Evolutionary conservation across 129 eudicot species (phyloP).

Genomic region (Flaveria sonorensis): DNA sequence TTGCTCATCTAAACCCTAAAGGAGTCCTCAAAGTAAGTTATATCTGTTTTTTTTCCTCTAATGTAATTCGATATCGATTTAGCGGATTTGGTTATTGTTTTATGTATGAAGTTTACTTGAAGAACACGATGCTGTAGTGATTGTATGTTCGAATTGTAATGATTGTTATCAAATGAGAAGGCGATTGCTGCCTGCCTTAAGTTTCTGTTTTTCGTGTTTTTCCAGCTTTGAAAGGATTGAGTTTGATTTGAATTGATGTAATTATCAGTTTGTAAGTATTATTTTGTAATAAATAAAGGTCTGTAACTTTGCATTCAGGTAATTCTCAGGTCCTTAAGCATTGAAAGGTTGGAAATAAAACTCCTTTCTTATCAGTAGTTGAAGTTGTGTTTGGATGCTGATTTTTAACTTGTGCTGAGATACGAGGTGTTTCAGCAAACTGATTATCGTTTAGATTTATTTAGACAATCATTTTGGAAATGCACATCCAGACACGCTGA

Average conservation of each 20-base stretch:
- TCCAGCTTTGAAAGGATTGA: background rate
- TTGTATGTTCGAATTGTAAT: background rate
- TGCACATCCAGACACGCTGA: background rate
- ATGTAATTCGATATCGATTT: background rate
- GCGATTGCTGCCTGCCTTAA: background rate
- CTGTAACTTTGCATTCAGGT: background rate
- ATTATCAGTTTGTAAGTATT: background rate
- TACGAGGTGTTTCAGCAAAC: background rate
- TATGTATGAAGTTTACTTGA: background rate
- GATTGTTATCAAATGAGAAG: background rate
- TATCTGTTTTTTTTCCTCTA: background rate
- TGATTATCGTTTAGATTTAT: background rate
- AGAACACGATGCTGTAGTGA: background rate
- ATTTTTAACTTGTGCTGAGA: no score
- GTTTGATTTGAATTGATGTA: background rate
- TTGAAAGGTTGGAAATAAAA: no score
- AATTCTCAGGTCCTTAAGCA: no score
- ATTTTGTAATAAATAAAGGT: background rate
- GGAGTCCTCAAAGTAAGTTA: conserved; percentile 45
- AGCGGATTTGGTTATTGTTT: background rate
- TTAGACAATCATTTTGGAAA: background rate
- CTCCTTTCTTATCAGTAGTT: background rate
- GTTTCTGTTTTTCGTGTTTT: background rate
- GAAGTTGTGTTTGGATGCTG: background rate
- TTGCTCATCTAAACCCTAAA: conserved; percentile 40